phyloP scores from a whole-genome alignment of 345 rosid species.

The Melaleuca alternifolia region DNA sequence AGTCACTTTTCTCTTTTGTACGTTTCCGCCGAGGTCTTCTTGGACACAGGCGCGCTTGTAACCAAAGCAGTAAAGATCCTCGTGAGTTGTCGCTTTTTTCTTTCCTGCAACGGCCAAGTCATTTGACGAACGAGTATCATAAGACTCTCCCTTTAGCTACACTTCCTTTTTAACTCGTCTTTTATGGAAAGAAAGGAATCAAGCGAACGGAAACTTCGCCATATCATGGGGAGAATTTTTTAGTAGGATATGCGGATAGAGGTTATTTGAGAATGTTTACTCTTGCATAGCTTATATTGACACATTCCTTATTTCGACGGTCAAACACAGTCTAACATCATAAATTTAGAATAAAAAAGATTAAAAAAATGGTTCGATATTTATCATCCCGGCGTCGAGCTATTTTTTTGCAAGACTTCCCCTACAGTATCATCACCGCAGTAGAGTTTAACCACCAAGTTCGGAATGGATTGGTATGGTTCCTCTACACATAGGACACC shows the following conservation, averaged over 20 bases:
- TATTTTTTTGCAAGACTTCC: too few relatives aligned
- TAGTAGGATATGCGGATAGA: not conserved
- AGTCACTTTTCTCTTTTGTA: not conserved
- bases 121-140: not conserved
- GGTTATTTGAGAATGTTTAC: not conserved
- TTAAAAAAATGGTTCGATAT: not conserved
- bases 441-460: too few relatives aligned
- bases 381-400: too few relatives aligned
- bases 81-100: not conserved
- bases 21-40: not conserved
- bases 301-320: accelerated
- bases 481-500: too few relatives aligned
- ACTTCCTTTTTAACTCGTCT: not conserved
- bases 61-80: not conserved
- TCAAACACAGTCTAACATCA: not conserved
- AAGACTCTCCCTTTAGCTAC: not conserved
- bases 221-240: not conserved
- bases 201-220: not conserved
- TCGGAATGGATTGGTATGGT: too few relatives aligned
- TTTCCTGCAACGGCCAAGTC: not conserved
- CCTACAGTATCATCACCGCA: too few relatives aligned
- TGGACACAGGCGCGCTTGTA: not conserved
- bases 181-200: not conserved
- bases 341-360: not conserved
- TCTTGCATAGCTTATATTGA: not conserved